Base-by-base conservation (phyloP, 139 green algal genomes). In the Nannochloris sp. region DNA sequence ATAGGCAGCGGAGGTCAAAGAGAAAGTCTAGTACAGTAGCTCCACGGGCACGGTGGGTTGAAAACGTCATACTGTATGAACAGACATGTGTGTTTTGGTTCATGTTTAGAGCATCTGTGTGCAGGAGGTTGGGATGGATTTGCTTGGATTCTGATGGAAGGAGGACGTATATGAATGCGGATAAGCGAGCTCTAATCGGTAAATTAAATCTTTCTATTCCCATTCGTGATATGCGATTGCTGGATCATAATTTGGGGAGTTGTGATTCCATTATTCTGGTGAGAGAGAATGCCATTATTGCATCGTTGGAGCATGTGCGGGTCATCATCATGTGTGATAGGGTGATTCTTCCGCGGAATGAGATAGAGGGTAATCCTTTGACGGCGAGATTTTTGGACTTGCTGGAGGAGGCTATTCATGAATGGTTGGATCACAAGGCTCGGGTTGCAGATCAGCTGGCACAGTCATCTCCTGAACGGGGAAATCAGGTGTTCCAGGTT, bases 201-300 rank as follows among this genome's bases (percentile, higher is more conserved):
- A 44, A 73, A 29, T 81, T 85, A 48, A 70, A 75, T 27, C 68
- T 94, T 29, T 80, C 85, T 44, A 81, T 94, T 34, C 86, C 87
- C 43, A 86, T 87, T 18, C 81, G 87, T 15, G 87, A 94, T 73
- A 85, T 94, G 82, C 75, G 86, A 9, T 69, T 94, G 23, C 75
- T 94, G 62, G 87, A 94, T 61, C 75, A 76, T n/a, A 80, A 73
- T 50, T 61, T 86, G 23, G 46, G 70, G 19, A 74, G 63, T 24
- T 71, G 59, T 44, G 66, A 65, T 14, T 46, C 34, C 36, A 79
- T 75, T 36, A 75, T 90, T 11, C 72, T 90, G 48, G 83, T 91
- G 23, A 67, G 87, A 6, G 87, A 94, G 69, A 92, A 91, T 60
- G 84, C 83, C 0, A 75, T 94, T 53, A 74, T 94, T 10, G 72